These are phyloP conservation scores for Ophiosphaerella narmari DNA, from an alignment of 2,329 filamentous ascomycete genomes.

Conservation along the genomic window DNA sequence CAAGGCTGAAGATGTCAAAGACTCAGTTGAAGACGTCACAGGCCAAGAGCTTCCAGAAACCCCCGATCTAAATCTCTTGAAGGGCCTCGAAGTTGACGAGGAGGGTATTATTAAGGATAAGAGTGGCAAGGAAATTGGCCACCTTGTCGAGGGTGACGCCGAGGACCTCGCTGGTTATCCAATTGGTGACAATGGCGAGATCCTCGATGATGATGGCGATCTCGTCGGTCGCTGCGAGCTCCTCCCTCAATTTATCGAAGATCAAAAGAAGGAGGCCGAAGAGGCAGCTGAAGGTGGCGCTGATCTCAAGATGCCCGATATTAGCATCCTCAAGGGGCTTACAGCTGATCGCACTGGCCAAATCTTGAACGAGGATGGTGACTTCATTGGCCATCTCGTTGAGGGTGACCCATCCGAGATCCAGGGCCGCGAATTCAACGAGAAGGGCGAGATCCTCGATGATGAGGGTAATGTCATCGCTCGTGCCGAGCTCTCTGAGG, in stretches of 20 bases:
- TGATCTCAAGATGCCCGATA: constrained; percentile 48
- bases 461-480: constrained; percentile 59
- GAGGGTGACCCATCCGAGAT: constrained; percentile 56
- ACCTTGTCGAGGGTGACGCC: constrained; percentile 57
- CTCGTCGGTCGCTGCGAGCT: constrained; percentile 60
- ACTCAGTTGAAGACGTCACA: constrained; percentile 33
- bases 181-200: constrained; percentile 60
- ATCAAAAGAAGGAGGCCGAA: constrained; percentile 47
- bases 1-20: constrained; percentile 30
- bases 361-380: constrained; percentile 57
- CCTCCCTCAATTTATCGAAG: constrained; percentile 51
- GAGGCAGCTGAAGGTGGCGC: constrained; percentile 44
- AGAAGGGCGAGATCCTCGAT: constrained; percentile 60
- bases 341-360: constrained; percentile 53
- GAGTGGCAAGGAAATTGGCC: constrained; percentile 55
- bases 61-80: constrained; percentile 54
- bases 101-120: constrained; percentile 59
- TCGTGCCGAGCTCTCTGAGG: constrained; percentile 56
- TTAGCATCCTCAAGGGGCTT: constrained; percentile 54
- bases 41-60: constrained; percentile 44
- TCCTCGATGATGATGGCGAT: constrained; percentile 60
- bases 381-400: constrained; percentile 54
- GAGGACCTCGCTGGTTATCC: constrained; percentile 58
- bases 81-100: constrained; percentile 58
- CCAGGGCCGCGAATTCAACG: constrained; percentile 55